Conservation (phyloP, 1,284 basidiomycete genomes). For the Tylopilus orsonianus region DNA sequence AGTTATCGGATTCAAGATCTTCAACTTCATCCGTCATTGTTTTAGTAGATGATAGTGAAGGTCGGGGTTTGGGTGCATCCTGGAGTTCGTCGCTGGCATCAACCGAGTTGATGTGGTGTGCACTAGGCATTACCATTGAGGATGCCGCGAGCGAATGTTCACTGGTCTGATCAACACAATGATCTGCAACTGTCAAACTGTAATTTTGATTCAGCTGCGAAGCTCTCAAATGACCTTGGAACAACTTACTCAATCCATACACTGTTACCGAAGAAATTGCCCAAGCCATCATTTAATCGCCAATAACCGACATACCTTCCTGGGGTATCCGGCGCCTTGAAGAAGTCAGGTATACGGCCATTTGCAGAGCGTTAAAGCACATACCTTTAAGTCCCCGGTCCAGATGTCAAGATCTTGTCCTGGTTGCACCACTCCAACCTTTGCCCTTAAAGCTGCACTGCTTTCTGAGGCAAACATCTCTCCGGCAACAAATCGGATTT, state of each 20-base stretch:
- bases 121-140: conserved; percentile 68
- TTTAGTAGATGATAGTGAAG: conserved; percentile 34
- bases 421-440: conserved; percentile 53
- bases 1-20: conserved; percentile 51
- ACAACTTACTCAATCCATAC: conserved; percentile 70
- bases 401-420: conserved; percentile 63
- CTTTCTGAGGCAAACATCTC: conserved; percentile 44
- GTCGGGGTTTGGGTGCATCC: conserved; percentile 9
- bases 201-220: conserved; percentile 7
- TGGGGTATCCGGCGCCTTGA: conserved; percentile 66
- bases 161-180: conserved; percentile 38
- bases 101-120: conserved; percentile 29
- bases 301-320: conserved; percentile 77
- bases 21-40: conserved; percentile 45
- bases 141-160: conserved; percentile 62
- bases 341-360: conserved; percentile 2
- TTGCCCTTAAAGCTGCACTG: conserved; percentile 35
- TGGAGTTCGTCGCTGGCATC: conserved; percentile 4
- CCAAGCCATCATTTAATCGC: conserved; percentile 60
- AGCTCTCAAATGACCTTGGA: conserved; percentile 5
- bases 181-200: conserved; percentile 67
- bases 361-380: not conserved
- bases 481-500: conserved; percentile 70
- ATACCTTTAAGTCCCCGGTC: conserved; percentile 71
- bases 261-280: conserved; percentile 66